phyloP scores from a whole-genome alignment of 2,329 filamentous ascomycete genomes.

The Fusarium veterinarium region DNA sequence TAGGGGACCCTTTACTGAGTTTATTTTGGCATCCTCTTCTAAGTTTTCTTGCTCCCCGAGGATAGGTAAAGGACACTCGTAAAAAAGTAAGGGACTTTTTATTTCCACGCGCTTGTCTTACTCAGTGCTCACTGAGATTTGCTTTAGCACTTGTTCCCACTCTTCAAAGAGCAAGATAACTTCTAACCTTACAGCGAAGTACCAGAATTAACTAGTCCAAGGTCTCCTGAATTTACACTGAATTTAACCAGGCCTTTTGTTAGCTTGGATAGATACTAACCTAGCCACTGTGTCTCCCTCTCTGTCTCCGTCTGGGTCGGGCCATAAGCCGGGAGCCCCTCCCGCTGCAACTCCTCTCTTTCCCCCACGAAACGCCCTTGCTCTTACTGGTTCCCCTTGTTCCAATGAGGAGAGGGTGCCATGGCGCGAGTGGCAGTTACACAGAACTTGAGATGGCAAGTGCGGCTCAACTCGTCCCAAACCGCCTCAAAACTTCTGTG shows the following conservation, averaged over 20 bases:
- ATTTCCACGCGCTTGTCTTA: background rate
- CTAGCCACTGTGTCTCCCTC: background rate
- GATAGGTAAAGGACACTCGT: background rate
- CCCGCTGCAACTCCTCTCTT: background rate
- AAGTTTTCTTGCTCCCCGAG: too few relatives aligned
- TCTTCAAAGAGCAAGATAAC: background rate
- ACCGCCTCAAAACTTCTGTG: conserved; percentile 1
- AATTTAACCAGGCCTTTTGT: background rate
- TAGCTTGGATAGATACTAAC: too few relatives aligned
- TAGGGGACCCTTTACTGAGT: too few relatives aligned
- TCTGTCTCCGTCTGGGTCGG: background rate
- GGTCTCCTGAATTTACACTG: background rate
- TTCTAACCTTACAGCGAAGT: background rate
- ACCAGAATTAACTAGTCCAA: background rate
- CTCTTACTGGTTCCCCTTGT: background rate
- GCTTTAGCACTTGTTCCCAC: background rate
- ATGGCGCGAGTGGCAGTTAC: background rate
- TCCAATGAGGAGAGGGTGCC: conserved; percentile 2
- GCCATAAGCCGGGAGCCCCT: background rate
- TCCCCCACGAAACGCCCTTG: background rate
- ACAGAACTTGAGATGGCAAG: background rate
- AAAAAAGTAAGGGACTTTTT: background rate
- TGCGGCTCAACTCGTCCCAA: conserved; percentile 15
- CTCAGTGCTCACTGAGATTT: conserved; percentile 1
- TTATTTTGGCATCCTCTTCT: too few relatives aligned